Evolutionary conservation across 2,329 filamentous ascomycete species (phyloP), one percentile per base, ranked within the genome.

Genomic region (Polychaeton citri): DNA sequence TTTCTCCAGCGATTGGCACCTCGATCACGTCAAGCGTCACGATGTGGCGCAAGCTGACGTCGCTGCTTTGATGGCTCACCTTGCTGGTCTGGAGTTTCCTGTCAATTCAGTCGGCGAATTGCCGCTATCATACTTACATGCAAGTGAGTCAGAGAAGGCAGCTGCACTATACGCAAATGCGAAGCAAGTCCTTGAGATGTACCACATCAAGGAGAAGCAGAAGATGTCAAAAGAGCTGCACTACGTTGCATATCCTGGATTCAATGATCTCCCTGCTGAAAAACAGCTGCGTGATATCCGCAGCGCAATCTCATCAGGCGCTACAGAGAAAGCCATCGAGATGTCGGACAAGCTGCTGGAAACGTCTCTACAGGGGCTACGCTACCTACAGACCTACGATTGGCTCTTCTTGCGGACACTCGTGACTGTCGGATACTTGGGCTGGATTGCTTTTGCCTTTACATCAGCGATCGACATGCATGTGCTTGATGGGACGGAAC

Each of bases 381-480:
- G 90, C 34, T 98, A 98, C 56, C 70, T 98, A 18, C 90, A 98
- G 59, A 98, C 87, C 0, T 98, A 98, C 51, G 90, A 98, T 62
- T 98, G 90, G 90, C 69, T 98, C 2, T 98, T 98, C 61, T 64
- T 98, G 21, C 73, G 90, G 41, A 81, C 84, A 2, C 68, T 98
- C 34, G 81, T 98, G 40, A 95, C 90, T 2, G 55, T 81, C 9
- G 90, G 90, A 13, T 98, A 96, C 52, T 63, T 96, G 6, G 90
- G 90, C 15, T 98, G 88, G 88, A 92, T 96, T 53, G 80, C 81
- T 1, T 98, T 87, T 58, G 85, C 87, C 2, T 65, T 93, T 34
- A 90, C 85, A 1, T 92, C 81, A 0, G 86, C 96, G 33, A 70
- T 96, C 42, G 81, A 94, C 53, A 64, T 87, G 35, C 85, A 94